Conservation (phyloP, 179 eudicot genomes). For the Spinacia oleracea region DNA sequence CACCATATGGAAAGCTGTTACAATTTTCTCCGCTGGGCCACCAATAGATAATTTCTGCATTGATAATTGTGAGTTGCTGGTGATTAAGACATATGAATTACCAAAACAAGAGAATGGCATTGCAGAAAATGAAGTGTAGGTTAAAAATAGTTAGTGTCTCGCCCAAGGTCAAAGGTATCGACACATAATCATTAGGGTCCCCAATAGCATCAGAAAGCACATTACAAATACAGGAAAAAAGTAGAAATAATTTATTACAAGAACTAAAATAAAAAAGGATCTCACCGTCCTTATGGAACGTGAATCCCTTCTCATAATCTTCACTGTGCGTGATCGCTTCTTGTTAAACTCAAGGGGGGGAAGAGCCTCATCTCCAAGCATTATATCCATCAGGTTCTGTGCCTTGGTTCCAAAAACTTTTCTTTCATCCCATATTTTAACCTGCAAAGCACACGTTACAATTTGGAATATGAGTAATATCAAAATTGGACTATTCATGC, state of each 20-base stretch:
- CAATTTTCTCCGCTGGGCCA: slow-evolving; percentile 79
- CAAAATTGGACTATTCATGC: background rate
- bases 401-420: slow-evolving; percentile 82
- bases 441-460: slow-evolving; percentile 39
- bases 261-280: background rate
- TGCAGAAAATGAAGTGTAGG: background rate
- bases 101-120: background rate
- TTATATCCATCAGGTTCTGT: slow-evolving; percentile 59
- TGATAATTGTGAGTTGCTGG: background rate
- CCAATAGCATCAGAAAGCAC: slow-evolving; percentile 1
- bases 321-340: slow-evolving; percentile 83
- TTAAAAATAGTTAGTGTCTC: background rate
- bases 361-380: slow-evolving; percentile 78
- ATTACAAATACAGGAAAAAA: slow-evolving; percentile 1
- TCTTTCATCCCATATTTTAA: slow-evolving; percentile 90
- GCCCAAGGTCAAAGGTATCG: background rate
- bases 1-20: slow-evolving; percentile 78
- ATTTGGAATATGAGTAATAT: slow-evolving; percentile 1
- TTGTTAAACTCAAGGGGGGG: slow-evolving; percentile 76
- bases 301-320: slow-evolving; percentile 78
- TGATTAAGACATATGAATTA: background rate
- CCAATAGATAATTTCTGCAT: slow-evolving; percentile 84
- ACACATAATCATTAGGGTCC: background rate
- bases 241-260: background rate
- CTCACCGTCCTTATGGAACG: slow-evolving; percentile 87